Evolutionary conservation across 805 yeast species (phyloP).

Genomic region (Wickerhamiella vanderwaltii): DNA sequence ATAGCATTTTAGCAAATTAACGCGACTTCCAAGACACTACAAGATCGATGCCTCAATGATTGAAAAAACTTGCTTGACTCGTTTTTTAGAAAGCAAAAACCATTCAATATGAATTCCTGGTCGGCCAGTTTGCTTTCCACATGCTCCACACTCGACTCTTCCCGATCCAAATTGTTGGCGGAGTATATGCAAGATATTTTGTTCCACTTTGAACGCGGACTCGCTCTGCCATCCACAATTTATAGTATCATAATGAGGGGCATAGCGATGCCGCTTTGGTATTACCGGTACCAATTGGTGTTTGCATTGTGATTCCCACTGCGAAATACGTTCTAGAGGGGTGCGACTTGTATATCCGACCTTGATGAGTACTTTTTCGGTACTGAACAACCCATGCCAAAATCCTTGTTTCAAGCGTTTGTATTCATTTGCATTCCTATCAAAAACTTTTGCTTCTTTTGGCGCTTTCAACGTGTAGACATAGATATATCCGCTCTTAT

Average conservation of each 20-base stretch:
- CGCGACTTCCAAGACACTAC: no score
- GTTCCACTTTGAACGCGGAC: slow-evolving; percentile 20
- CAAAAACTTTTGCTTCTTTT: slow-evolving; percentile 20
- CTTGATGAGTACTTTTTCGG: slow-evolving; percentile 20
- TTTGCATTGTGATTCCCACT: slow-evolving; percentile 24
- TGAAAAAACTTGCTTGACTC: slow-evolving; percentile 7
- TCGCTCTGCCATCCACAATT: slow-evolving; percentile 22
- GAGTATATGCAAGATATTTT: slow-evolving; percentile 18
- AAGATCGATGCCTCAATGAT: slow-evolving; percentile 11
- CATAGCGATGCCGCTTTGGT: slow-evolving; percentile 12
- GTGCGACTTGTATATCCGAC: slow-evolving; percentile 25
- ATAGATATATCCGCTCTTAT: slow-evolving; percentile 23
- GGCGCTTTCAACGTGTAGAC: slow-evolving; percentile 21
- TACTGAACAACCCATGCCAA: slow-evolving; percentile 2
- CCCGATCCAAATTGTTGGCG: slow-evolving; percentile 22
- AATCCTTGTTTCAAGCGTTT: slow-evolving; percentile 9
- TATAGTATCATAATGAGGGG: slow-evolving; percentile 12
- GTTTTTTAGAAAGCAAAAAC: slow-evolving; percentile 19
- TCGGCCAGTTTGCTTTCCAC: slow-evolving; percentile 11
- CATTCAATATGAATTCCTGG: slow-evolving; percentile 22
- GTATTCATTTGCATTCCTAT: slow-evolving; percentile 14
- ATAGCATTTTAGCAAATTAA: no score
- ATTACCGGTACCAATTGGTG: slow-evolving; percentile 20
- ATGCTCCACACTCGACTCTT: slow-evolving; percentile 24
- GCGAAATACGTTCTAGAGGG: slow-evolving; percentile 22